phyloP scores from a whole-genome alignment of 2,329 filamentous ascomycete species.

The Hypomyces perniciosus region DNA sequence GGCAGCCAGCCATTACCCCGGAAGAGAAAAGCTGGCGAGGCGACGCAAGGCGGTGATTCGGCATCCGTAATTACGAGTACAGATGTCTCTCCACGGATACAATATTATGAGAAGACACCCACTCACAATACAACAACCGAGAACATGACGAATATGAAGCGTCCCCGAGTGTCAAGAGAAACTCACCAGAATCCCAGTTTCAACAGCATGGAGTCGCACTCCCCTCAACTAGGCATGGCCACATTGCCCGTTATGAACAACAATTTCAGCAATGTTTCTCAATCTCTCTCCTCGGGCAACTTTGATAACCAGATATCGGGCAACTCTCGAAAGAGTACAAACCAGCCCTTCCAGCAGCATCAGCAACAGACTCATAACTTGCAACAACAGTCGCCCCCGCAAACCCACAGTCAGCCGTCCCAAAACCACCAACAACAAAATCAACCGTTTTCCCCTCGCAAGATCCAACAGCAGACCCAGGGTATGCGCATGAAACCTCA shows the following conservation, averaged over 20 bases:
- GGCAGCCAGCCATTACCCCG: slow-evolving; percentile 2
- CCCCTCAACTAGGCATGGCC: slow-evolving; percentile 7
- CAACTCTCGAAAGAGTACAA: slow-evolving; percentile 6
- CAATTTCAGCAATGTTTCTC: slow-evolving; percentile 9
- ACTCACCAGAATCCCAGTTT: slow-evolving; percentile 11
- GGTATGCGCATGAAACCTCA: slow-evolving; percentile 10
- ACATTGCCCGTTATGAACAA: slow-evolving; percentile 14
- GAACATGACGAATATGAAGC: slow-evolving; percentile 17
- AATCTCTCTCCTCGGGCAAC: slow-evolving; percentile 13
- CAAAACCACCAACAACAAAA: slow-evolving; percentile 6
- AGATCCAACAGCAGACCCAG: slow-evolving; percentile 1
- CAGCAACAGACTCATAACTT: slow-evolving; percentile 5
- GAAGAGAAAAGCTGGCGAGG: slow-evolving; percentile 8
- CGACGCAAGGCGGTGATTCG: background rate
- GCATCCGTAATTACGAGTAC: background rate
- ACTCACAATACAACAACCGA: slow-evolving; percentile 11
- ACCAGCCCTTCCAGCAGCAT: slow-evolving; percentile 14
- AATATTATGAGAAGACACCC: slow-evolving; percentile 11
- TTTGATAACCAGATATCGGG: slow-evolving; percentile 16
- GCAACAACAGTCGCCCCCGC: background rate
- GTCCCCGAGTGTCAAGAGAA: slow-evolving; percentile 22
- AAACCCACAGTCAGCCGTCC: slow-evolving; percentile 1
- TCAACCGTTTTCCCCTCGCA: slow-evolving; percentile 5
- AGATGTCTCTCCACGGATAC: slow-evolving; percentile 6
- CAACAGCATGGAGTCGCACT: slow-evolving; percentile 10